These are phyloP conservation scores for Acanthamoeba divionensis DNA, from an alignment of 208 protist species.

Conservation along the genomic window DNA sequence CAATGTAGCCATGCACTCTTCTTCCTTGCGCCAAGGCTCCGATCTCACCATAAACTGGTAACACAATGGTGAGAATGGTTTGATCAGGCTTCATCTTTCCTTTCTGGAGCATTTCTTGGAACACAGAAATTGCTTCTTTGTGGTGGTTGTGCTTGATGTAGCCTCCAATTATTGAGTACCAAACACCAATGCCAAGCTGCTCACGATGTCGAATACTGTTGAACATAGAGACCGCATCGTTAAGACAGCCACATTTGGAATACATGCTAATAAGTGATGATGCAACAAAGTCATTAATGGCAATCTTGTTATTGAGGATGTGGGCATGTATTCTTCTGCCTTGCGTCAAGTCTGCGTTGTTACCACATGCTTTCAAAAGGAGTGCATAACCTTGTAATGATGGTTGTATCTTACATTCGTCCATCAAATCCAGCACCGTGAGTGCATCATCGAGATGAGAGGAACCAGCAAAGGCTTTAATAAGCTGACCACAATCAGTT, in stretches of 20 bases:
- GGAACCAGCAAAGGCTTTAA: neutral
- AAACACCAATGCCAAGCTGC: too few species aligned
- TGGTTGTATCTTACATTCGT: neutral
- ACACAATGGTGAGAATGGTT: too few species aligned
- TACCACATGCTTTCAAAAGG: neutral
- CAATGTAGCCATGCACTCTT: neutral
- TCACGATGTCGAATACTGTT: neutral
- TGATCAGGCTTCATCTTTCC: too few species aligned
- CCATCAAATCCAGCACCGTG: neutral
- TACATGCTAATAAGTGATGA: constrained; percentile 31
- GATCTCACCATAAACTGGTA: too few species aligned
- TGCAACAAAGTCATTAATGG: neutral
- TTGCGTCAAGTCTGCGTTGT: neutral
- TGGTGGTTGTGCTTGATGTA: neutral
- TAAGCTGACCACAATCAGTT: neutral
- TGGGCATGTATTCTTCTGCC: neutral
- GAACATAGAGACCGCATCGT: neutral
- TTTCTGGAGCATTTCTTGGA: neutral
- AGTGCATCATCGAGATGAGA: neutral
- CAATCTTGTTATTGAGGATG: neutral
- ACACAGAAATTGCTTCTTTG: neutral
- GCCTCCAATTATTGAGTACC: neutral
- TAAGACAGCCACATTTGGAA: neutral
- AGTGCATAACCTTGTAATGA: neutral
- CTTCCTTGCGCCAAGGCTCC: neutral